Percentiles rank a stretch among this genome's conserved stretches.
Evolutionary conservation across 768 basidiomycete species (phyloP).

Genomic region (Daedaleopsis sinensis): DNA sequence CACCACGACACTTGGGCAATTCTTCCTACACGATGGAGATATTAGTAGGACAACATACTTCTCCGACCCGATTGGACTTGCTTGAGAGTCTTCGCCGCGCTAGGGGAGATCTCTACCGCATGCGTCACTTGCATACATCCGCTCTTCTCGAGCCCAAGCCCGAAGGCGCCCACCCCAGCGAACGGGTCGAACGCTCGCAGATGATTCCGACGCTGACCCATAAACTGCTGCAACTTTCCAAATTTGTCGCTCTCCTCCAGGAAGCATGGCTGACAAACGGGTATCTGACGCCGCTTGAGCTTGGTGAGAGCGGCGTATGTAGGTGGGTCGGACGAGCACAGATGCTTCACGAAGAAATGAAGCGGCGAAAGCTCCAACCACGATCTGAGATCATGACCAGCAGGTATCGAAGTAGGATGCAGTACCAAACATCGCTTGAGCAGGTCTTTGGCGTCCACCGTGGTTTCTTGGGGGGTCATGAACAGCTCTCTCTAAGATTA

Average conservation of each 20-base stretch:
- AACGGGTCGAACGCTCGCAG: conserved; percentile 46
- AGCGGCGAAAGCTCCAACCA: conserved; percentile 57
- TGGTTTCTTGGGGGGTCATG: conserved; percentile 50
- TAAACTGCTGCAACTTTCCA: conserved; percentile 38
- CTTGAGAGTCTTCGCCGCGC: conserved; percentile 69
- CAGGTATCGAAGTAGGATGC: conserved; percentile 36
- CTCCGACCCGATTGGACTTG: conserved; percentile 31
- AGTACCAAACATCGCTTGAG: conserved; percentile 48
- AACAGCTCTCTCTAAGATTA: conserved; percentile 59
- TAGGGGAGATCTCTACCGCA: conserved; percentile 75
- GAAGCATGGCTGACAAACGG: conserved; percentile 51
- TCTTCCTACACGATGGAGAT: conserved; percentile 41
- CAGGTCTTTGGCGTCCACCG: conserved; percentile 40
- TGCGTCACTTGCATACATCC: conserved; percentile 62
- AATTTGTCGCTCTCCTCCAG: conserved; percentile 35
- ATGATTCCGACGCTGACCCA: conserved; percentile 16
- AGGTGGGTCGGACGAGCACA: conserved; percentile 44
- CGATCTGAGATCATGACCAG: conserved; percentile 31
- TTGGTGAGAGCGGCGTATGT: conserved; percentile 41
- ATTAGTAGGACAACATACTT: neutral
- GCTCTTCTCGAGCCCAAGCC: conserved; percentile 55
- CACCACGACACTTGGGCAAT: conserved; percentile 53
- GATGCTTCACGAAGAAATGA: conserved; percentile 61
- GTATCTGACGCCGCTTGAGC: conserved; percentile 41
- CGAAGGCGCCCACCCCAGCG: conserved; percentile 60